Evolutionary conservation across 306 rosid species (phyloP), one percentile per base, ranked within the genome.

Genomic region (Lathyrus oleraceus): DNA sequence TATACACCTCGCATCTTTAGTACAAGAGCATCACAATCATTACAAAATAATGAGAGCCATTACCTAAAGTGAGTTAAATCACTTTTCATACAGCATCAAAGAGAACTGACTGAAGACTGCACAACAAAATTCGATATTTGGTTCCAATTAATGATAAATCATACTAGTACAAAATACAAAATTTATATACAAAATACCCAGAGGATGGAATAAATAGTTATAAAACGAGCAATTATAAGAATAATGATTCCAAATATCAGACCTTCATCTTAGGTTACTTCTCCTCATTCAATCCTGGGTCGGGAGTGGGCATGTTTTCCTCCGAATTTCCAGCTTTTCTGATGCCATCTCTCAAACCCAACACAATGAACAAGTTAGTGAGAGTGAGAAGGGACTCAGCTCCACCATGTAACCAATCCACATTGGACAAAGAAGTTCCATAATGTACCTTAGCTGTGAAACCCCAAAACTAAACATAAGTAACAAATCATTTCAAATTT

Each of bases 371-470:
- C 75, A 94, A 61, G 73, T 91, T 94, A 67, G 96, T 94, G 40
- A 94, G 85, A 65, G 96, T 80, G 71, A 94, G 96, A 75, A 90
- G 87, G 0, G 96, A 89, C 82, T 94, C 99, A 20, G 96, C 92
- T 12, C 96, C 96, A 16, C 99, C 95, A 27, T 91, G 97, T 60
- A 94, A 89, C 99, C 97, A 94, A 48, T 94, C 96, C 61, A 94
- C 99, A 43, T 94, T 94, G 10, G 99, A 86, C 85, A 94, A 74
- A 48, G 99, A 90, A 70, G 99, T 91, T 20, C 95, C 91, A 57
- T 87, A 91, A 3, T 87, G 90, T 76, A 94, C 95, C 83, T 91
- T 94, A 10, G 95, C 99, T 94, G 88, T 57, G 15, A 67, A 74
- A 15, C 10, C 27, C 48, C 60, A 57, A 42, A 27, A 56, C 17